Evolutionary conservation across 225 moss, liverwort and hornwort species (phyloP), one percentile per base, ranked within the genome.

Genomic region (Polytrichum commune): DNA sequence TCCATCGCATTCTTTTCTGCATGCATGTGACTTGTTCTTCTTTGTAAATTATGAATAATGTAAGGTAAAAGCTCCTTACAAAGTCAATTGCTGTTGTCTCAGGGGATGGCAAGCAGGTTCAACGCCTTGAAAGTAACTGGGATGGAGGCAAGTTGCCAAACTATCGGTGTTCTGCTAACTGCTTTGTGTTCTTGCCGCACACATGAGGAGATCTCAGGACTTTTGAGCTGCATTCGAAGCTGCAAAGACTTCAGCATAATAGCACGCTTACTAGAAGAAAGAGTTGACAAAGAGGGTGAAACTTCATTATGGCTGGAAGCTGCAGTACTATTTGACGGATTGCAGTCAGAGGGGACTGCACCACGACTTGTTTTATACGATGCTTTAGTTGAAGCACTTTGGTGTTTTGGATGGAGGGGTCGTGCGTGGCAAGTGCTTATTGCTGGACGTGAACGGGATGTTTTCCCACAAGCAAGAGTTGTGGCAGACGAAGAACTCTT

Each of bases 401-500:
- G 90, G 88, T 81, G 83, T 74, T 90, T 88, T 25, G 88, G 90
- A 81, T 90, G 85, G 90, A 81, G 85, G 68, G 83, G 83, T 67
- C 81, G 88, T 79, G 83, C 88, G 55, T 83, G 85, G 83, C 74
- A 83, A 72, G 85, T 90, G 35, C 83, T 90, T 54, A 86, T 85
- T 81, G 81, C 88, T 69, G 90, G 90, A 71, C 83, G 85, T 58
- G 81, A 82, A 77, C 77, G 77, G 72, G 85, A 83, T 69, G 83
- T 86, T 64, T 88, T 90, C 73, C 88, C 85, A 29, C 83, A 86
- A 68, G 73, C 79, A 55, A 83, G 80, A 76, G 85, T 80, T 63
- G 27, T 82, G 53, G 63, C 75, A 28, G 81, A 76, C 64, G 80
- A 83, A 74, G 83, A 88, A 58, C 85, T 88, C 74, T 60, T 86